Evolutionary conservation across 1,284 basidiomycete species (phyloP).

Genomic region (Veloporphyrellus conicus): DNA sequence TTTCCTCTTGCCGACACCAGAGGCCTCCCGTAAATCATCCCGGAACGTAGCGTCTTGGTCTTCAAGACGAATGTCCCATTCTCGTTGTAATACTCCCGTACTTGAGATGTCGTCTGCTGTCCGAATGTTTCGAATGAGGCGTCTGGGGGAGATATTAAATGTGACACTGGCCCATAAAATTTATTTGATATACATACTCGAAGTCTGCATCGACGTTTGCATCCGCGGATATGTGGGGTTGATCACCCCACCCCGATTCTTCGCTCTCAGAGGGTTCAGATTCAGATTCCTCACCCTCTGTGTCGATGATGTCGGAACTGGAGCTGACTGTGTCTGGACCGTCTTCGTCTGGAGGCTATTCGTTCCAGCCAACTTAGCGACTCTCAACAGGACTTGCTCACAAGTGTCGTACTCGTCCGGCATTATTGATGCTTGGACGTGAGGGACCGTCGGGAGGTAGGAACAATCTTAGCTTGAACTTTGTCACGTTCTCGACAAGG

Average conservation of each 20-base stretch:
- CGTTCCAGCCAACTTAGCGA: neutral
- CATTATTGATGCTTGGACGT: conserved; percentile 12
- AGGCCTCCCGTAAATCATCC: conserved; percentile 65
- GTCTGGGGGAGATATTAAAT: conserved; percentile 11
- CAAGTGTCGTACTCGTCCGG: conserved; percentile 17
- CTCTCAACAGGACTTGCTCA: conserved; percentile 12
- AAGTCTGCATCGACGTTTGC: conserved; percentile 29
- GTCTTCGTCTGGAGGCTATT: conserved; percentile 12
- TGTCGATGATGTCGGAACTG: conserved; percentile 3
- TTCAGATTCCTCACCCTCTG: conserved; percentile 21
- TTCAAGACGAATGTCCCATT: conserved; percentile 38
- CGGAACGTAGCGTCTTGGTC: conserved; percentile 64
- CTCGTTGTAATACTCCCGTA: conserved; percentile 23
- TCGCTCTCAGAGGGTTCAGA: conserved; percentile 15
- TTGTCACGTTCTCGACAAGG: no score
- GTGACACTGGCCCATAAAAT: neutral
- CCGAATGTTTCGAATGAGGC: conserved; percentile 26
- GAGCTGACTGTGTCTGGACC: conserved; percentile 5
- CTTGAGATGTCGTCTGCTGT: conserved; percentile 25
- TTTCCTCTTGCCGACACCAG: conserved; percentile 60
- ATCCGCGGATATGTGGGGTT: conserved; percentile 6
- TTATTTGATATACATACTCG: conserved; percentile 16
- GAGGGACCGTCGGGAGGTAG: neutral
- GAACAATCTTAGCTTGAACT: neutral
- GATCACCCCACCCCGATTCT: conserved; percentile 21